Evolutionary conservation across 441 rosid genomes (phyloP).

Genomic region (Dalechampia spathulata): DNA sequence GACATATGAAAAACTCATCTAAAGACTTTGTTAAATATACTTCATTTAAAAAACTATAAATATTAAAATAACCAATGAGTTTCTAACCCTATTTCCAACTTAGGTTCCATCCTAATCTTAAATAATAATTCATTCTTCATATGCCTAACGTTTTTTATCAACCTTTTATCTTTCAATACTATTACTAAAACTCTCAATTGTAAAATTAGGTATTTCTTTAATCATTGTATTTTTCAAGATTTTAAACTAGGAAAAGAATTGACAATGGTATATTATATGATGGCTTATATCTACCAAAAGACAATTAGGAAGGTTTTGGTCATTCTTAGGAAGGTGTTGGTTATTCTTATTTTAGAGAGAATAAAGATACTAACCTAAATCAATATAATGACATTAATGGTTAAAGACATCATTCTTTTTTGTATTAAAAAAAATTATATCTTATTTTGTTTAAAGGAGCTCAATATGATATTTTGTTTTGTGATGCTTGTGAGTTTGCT

Average conservation of each 20-base stretch:
- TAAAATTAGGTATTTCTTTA: background rate
- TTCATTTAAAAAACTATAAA: background rate
- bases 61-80: background rate
- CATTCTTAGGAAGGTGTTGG: too few relatives aligned
- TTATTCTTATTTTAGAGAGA: background rate
- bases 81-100: background rate
- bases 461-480: background rate
- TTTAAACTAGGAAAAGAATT: background rate
- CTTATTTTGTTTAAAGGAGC: background rate
- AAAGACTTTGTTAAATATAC: background rate
- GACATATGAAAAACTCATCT: background rate
- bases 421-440: background rate
- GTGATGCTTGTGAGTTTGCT: too few relatives aligned
- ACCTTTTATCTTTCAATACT: background rate
- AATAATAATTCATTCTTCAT: background rate
- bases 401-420: background rate
- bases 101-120: background rate
- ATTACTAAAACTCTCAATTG: too few relatives aligned
- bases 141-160: background rate
- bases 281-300: background rate
- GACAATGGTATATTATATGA: background rate
- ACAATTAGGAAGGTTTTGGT: too few relatives aligned
- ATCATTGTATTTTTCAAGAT: background rate
- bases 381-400: background rate
- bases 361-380: background rate